These are phyloP conservation scores for Forsythia viridissima DNA, from an alignment of 257 asterid genomes.

Conservation along the genomic window DNA sequence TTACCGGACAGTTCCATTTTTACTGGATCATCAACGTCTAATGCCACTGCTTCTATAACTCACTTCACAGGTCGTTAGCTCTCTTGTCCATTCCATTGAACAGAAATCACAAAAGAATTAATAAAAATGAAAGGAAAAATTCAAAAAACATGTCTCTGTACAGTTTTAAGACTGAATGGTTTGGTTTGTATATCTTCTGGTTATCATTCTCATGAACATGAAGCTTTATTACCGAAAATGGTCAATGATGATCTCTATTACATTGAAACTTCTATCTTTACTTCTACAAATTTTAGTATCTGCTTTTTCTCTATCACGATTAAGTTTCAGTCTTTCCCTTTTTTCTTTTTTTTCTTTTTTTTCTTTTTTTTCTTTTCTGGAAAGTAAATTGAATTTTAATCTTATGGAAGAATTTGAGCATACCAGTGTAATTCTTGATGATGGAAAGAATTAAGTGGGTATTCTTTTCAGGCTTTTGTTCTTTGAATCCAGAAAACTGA, in stretches of 20 bases:
- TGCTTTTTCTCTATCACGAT: too few species aligned
- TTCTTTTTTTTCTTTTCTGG: too few species aligned
- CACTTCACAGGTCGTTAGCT: slow-evolving; percentile 68
- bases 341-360: too few species aligned
- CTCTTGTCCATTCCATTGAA: neutral
- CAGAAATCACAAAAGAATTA: neutral
- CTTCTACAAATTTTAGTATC: neutral
- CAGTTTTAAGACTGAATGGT: neutral
- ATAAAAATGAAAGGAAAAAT: neutral
- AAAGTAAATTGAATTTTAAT: too few species aligned
- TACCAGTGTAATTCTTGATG: too few species aligned
- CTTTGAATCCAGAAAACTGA: too few species aligned
- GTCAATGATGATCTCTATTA: neutral
- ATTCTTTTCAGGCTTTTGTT: too few species aligned
- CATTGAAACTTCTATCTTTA: neutral
- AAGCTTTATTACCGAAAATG: neutral
- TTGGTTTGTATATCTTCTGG: neutral
- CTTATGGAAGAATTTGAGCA: too few species aligned
- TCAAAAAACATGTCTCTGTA: neutral
- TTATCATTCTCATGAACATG: neutral
- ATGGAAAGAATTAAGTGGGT: too few species aligned
- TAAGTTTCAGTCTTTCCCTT: too few species aligned
- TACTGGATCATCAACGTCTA: slow-evolving; percentile 34
- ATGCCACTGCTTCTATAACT: slow-evolving; percentile 58
- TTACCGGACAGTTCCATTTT: slow-evolving; percentile 19